phyloP scores from a whole-genome alignment of 1,284 basidiomycete genomes.

The Coniferiporia weirii region DNA sequence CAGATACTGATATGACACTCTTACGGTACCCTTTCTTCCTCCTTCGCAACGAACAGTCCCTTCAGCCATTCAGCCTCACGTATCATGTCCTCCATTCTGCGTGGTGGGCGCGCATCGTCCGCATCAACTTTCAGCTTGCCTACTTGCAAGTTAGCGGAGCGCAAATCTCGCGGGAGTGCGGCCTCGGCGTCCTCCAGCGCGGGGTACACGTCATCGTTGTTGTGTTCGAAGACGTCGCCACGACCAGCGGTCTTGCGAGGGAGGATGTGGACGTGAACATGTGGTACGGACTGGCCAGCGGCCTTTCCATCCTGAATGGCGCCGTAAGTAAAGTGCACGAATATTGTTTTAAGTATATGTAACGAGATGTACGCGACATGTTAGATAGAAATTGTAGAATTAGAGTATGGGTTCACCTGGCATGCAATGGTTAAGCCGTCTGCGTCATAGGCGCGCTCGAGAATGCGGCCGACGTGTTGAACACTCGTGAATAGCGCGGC shows the following conservation, averaged over 20 bases:
- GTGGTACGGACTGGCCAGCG: constrained; percentile 83
- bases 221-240: constrained; percentile 60
- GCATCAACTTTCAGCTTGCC: constrained; percentile 53
- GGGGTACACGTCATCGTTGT: constrained; percentile 78
- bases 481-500: constrained; percentile 74
- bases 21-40: neutral
- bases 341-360: neutral
- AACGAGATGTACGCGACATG: neutral
- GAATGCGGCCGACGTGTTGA: constrained; percentile 61
- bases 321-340: neutral
- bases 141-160: constrained; percentile 11
- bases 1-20: neutral
- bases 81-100: constrained; percentile 72
- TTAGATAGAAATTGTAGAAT: constrained; percentile 8
- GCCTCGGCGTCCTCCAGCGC: constrained; percentile 65
- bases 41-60: constrained; percentile 36
- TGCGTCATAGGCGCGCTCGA: constrained; percentile 69
- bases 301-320: constrained; percentile 75
- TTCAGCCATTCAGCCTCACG: constrained; percentile 66
- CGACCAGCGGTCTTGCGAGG: constrained; percentile 57
- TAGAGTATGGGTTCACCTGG: constrained; percentile 47
- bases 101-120: constrained; percentile 63
- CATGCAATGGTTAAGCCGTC: constrained; percentile 78
- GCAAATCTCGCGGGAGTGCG: constrained; percentile 38
- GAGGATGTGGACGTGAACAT: constrained; percentile 88